Conservation (phyloP, 192 early-diverging fungal species). For the Coemansia sp. region DNA sequence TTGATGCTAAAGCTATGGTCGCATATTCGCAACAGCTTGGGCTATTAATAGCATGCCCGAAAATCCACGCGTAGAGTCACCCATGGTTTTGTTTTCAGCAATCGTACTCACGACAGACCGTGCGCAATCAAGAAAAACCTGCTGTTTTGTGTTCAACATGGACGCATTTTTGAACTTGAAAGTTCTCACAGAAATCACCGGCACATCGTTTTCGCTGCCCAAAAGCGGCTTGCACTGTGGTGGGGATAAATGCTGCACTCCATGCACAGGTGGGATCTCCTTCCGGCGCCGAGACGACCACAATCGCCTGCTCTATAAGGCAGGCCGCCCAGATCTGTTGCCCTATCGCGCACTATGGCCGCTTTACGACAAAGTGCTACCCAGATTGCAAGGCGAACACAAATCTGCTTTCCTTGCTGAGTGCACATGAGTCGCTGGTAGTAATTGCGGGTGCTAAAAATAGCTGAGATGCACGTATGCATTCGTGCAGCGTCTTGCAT, state of each 20-base stretch:
- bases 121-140: background rate
- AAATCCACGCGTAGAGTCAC: background rate
- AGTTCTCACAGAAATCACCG: background rate
- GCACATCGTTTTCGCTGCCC: background rate
- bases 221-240: background rate
- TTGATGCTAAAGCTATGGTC: background rate
- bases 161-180: background rate
- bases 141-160: background rate
- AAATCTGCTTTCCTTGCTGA: background rate
- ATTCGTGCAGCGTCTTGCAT: background rate
- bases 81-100: background rate
- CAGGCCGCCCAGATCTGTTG: slow-evolving; percentile 2
- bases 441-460: background rate
- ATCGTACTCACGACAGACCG: background rate
- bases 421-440: background rate
- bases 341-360: background rate
- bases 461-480: background rate
- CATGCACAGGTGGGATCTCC: background rate
- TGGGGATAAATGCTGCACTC: background rate
- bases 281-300: background rate
- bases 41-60: background rate
- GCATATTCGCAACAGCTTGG: background rate
- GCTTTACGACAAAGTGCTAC: background rate
- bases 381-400: background rate
- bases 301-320: background rate